Conservation (phyloP, 169 alveolate genomes). For the Babesia bovis region DNA sequence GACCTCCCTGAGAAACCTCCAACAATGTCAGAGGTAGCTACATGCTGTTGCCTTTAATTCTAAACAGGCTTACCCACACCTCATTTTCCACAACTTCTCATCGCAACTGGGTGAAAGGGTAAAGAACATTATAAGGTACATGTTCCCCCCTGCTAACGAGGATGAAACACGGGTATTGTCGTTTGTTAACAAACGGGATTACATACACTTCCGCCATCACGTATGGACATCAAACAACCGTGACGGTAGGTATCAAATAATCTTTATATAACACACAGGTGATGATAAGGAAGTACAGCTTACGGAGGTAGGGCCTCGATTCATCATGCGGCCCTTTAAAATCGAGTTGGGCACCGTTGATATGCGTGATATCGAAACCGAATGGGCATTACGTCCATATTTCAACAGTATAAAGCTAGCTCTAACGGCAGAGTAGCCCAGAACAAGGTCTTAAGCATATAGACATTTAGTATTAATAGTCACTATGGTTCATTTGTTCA, state of each 20-base stretch:
- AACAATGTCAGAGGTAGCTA: constrained; percentile 88
- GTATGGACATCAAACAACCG: constrained; percentile 79
- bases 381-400: constrained; percentile 97
- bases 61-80: constrained; percentile 89
- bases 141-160: constrained; percentile 87
- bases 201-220: constrained; percentile 91
- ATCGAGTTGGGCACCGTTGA: constrained; percentile 97
- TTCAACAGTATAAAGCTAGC: constrained; percentile 83
- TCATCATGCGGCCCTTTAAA: constrained; percentile 90
- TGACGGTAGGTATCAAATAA: constrained; percentile 8
- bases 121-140: constrained; percentile 87
- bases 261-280: constrained; percentile 63
- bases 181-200: constrained; percentile 89
- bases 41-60: background rate
- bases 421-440: constrained; percentile 30
- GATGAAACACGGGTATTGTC: constrained; percentile 90
- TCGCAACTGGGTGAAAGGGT: constrained; percentile 91
- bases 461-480: too few relatives aligned
- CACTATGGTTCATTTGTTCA: too few relatives aligned
- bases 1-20: constrained; percentile 94
- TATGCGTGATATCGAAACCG: constrained; percentile 93
- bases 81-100: constrained; percentile 93
- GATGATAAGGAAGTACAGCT: constrained; percentile 83
- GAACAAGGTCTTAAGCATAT: too few relatives aligned
- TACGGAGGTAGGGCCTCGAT: constrained; percentile 95